Evolutionary conservation across 345 rosid genomes (phyloP), one percentile per base, ranked within the genome.

Genomic region (Nephelium lappaceum): DNA sequence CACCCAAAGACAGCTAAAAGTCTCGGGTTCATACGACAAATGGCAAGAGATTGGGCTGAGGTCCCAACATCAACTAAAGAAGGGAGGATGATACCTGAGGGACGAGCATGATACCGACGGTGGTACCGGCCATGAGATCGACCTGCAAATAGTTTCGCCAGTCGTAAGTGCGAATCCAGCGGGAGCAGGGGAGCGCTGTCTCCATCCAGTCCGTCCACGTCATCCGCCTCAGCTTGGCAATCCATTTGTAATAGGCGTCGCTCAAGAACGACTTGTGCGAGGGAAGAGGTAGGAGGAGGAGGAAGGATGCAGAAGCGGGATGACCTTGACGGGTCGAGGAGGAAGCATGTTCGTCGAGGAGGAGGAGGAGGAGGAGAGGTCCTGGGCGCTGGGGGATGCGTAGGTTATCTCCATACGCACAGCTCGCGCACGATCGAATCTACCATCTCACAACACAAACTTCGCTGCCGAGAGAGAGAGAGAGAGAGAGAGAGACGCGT

Each of bases 81-180:
- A 3, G 21, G 43, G 8, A 45, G n/a, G 24, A 12, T 11, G 12
- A 81, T 69, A 94, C 99, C 98, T 97, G 99, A 12, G 99, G 99
- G n/a, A 97, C 98, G 51, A 97, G 98, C 99, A 97, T 97, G 69
- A 97, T 69, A 43, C 96, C 99, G 79, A 93, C 94, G 85, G 99
- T 94, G 77, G 83, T 72, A 19, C 99, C 99, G 21, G 99, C 98
- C 92, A 93, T 86, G 78, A 97, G 94, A 90, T 97, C 99, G 70
- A 84, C 77, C 89, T 90, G 95, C 12, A 93, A 86, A 79, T 91
- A 88, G 63, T 97, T 93, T 6, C 86, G 88, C 98, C 97, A 94
- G 27, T 80, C 83, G 79, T 97, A 97, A 71, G 89, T 83, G 62
- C 93, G 84, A 79, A 97, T 93, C 99, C 98, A 97, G 21, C 97